These are phyloP conservation scores for Ettlia oleoabundans DNA, from an alignment of 139 green algal species.

Conservation along the genomic window DNA sequence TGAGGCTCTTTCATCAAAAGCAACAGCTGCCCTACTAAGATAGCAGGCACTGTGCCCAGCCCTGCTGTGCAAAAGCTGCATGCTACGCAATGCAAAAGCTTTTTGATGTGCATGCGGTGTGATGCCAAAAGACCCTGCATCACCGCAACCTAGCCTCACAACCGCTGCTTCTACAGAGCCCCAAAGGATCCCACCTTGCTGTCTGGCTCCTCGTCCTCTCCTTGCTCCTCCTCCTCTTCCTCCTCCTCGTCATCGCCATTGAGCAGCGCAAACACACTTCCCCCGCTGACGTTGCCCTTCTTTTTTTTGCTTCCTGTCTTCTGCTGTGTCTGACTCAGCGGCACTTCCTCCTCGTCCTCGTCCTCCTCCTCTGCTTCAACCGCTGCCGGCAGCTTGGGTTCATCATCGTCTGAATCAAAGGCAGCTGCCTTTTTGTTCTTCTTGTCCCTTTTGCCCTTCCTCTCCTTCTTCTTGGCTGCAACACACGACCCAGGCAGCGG, in stretches of 20 bases:
- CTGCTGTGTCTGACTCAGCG: slow-evolving; percentile 47
- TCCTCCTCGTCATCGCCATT: slow-evolving; percentile 50
- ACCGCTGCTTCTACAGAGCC: background rate
- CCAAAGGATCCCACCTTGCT: slow-evolving; percentile 15
- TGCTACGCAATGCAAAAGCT: background rate
- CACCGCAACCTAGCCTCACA: too few species aligned
- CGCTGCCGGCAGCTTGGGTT: slow-evolving; percentile 14
- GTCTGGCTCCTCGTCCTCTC: slow-evolving; percentile 45
- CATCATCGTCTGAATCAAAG: slow-evolving; percentile 61
- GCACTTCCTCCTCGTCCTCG: slow-evolving; percentile 57
- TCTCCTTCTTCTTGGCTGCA: slow-evolving; percentile 49
- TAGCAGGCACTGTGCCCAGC: too few species aligned
- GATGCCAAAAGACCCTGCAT: too few species aligned
- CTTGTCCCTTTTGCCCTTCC: slow-evolving; percentile 50
- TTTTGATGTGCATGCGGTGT: too few species aligned
- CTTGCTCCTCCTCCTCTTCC: slow-evolving; percentile 52
- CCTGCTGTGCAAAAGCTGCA: slow-evolving; percentile 2
- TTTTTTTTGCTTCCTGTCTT: slow-evolving; percentile 55
- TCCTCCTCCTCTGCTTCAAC: slow-evolving; percentile 35
- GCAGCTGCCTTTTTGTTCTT: slow-evolving; percentile 72
- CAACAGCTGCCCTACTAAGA: background rate
- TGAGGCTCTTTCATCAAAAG: too few species aligned
- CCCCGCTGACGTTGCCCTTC: slow-evolving; percentile 7
- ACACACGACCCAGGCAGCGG: background rate
- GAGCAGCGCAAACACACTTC: slow-evolving; percentile 60